Percentiles rank a stretch among this genome's conserved stretches.
These are phyloP conservation scores for Polyporus tsugae DNA, from an alignment of 1,284 basidiomycete genomes.

Conservation along the genomic window DNA sequence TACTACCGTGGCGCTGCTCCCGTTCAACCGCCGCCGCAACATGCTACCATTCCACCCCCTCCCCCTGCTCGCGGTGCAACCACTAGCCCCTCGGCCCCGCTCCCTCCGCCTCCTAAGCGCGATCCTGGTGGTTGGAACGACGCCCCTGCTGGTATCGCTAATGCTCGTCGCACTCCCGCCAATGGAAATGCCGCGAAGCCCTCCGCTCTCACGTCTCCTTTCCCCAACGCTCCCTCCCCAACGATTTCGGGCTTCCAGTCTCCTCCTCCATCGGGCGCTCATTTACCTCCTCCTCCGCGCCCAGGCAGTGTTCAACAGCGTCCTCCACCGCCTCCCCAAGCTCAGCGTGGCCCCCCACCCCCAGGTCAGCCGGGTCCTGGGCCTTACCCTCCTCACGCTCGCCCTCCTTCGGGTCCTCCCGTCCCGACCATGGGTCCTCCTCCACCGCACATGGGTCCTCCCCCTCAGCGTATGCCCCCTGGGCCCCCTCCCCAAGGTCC, in stretches of 20 bases:
- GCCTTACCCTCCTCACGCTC: slow-evolving; percentile 46
- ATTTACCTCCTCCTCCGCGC: slow-evolving; percentile 67
- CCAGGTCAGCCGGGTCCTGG: slow-evolving; percentile 39
- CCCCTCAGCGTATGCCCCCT: slow-evolving; percentile 50
- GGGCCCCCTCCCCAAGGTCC: slow-evolving; percentile 28
- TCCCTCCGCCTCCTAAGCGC: slow-evolving; percentile 53
- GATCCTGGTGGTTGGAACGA: slow-evolving; percentile 95
- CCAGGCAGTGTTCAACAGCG: slow-evolving; percentile 66
- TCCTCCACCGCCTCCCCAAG: slow-evolving; percentile 53
- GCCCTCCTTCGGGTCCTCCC: slow-evolving; percentile 50
- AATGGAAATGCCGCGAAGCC: slow-evolving; percentile 61
- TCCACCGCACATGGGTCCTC: slow-evolving; percentile 42
- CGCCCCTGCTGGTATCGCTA: slow-evolving; percentile 63
- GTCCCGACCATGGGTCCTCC: slow-evolving; percentile 43
- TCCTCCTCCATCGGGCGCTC: slow-evolving; percentile 46
- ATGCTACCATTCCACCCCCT: slow-evolving; percentile 34
- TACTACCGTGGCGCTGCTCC: slow-evolving; percentile 36
- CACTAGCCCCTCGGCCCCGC: slow-evolving; percentile 37
- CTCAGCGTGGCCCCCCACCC: slow-evolving; percentile 44
- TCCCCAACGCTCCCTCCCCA: slow-evolving; percentile 74
- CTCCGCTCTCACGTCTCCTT: slow-evolving; percentile 85
- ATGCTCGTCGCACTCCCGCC: slow-evolving; percentile 59
- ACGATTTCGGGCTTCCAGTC: slow-evolving; percentile 57
- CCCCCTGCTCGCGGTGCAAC: slow-evolving; percentile 34
- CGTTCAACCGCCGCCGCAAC: slow-evolving; percentile 35